Evolutionary conservation across 2,329 filamentous ascomycete genomes (phyloP).

Genomic region (Fusarium palustre): DNA sequence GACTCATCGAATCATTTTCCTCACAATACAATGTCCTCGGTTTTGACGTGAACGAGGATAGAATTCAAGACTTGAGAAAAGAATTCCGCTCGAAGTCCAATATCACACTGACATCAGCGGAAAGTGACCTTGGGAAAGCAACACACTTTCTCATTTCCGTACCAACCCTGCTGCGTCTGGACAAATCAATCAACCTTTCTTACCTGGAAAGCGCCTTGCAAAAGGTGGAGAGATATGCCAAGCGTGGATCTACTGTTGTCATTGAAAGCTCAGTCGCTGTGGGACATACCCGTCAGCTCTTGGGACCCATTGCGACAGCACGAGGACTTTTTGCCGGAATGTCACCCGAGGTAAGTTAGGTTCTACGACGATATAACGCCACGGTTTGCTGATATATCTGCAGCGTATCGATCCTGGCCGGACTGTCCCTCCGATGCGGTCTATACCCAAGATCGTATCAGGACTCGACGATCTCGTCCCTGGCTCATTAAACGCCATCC

Average conservation of each 20-base stretch:
- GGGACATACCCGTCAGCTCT: neutral
- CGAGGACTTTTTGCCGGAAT: conserved; percentile 3
- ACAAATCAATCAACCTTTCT: neutral
- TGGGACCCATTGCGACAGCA: neutral
- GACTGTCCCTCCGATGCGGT: neutral
- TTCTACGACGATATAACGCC: neutral
- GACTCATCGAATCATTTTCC: conserved; percentile 2
- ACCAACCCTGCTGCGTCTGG: neutral
- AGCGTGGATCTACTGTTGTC: neutral
- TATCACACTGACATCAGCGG: neutral
- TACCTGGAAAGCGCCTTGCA: neutral
- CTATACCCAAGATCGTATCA: conserved; percentile 1
- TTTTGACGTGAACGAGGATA: neutral
- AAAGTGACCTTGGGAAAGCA: neutral
- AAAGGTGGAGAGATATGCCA: neutral
- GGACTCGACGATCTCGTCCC: neutral
- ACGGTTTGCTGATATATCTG: neutral
- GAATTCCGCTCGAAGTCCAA: neutral
- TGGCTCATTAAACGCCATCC: neutral
- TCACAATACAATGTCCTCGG: neutral
- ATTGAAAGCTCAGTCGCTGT: conserved; percentile 7
- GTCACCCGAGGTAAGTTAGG: neutral
- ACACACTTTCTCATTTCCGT: neutral
- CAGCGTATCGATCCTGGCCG: conserved; percentile 4
- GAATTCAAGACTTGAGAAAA: neutral